phyloP scores from a whole-genome alignment of 2,329 filamentous ascomycete genomes.

The Pseudogymnoascus sp. region DNA sequence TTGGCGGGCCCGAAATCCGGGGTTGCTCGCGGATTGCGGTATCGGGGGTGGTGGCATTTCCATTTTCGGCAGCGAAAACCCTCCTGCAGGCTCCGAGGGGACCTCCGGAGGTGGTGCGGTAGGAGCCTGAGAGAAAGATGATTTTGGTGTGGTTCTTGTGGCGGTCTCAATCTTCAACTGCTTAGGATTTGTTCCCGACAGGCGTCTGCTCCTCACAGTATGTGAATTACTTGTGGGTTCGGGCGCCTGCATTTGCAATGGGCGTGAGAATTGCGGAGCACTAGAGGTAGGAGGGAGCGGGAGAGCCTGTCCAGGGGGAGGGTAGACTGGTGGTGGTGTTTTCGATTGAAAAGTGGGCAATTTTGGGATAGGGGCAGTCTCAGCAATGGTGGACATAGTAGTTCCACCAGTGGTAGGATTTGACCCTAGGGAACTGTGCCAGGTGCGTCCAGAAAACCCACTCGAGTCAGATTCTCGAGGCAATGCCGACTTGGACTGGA shows the following conservation, averaged over 20 bases:
- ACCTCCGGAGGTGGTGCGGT: neutral
- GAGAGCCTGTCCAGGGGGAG: constrained; percentile 23
- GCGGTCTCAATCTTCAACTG: constrained; percentile 83
- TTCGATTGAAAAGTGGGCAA: constrained; percentile 23
- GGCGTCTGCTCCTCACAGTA: constrained; percentile 64
- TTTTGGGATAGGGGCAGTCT: constrained; percentile 34
- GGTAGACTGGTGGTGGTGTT: constrained; percentile 20
- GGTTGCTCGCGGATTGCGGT: constrained; percentile 16
- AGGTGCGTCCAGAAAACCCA: constrained; percentile 68
- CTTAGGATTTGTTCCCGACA: constrained; percentile 74
- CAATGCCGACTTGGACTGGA: constrained; percentile 59
- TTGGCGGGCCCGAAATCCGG: constrained; percentile 17
- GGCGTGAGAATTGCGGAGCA: constrained; percentile 27
- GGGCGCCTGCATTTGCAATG: constrained; percentile 16
- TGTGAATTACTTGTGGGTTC: constrained; percentile 28
- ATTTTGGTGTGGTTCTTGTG: constrained; percentile 16
- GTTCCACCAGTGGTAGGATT: constrained; percentile 64
- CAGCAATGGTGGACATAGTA: constrained; percentile 65
- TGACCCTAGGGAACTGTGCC: constrained; percentile 72
- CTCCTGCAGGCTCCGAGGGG: neutral
- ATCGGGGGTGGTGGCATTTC: constrained; percentile 23
- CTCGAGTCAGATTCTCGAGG: constrained; percentile 79
- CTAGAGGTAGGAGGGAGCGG: constrained; percentile 41
- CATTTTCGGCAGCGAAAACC: constrained; percentile 20
- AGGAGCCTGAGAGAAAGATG: constrained; percentile 2